Percentiles rank a stretch among this genome's conserved stretches.
Conservation (phyloP, 75 land plant species). For the Sequoia sempervirens region DNA sequence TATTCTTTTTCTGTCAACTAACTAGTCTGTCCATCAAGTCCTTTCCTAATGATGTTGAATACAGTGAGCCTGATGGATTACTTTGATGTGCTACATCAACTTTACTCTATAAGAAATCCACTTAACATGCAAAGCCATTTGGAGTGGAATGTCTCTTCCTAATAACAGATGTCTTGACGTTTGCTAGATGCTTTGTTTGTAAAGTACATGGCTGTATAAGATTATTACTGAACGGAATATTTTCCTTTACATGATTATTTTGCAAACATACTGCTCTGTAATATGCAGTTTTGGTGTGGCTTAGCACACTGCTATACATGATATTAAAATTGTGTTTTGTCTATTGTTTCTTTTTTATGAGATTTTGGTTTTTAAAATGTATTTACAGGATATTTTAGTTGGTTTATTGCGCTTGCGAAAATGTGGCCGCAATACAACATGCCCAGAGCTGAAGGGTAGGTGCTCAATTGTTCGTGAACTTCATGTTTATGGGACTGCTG, state of each 20-base stretch:
- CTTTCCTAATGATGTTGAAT: not conserved
- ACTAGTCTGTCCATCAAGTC: not conserved
- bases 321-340: not conserved
- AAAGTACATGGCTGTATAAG: not conserved
- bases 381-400: slow-evolving; percentile 87
- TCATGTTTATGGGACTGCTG: slow-evolving; percentile 99
- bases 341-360: not conserved
- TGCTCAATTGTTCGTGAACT: slow-evolving; percentile 99
- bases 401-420: slow-evolving; percentile 87
- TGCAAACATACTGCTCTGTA: not conserved
- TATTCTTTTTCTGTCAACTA: not conserved
- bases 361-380: not conserved
- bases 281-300: not conserved
- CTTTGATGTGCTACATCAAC: not conserved
- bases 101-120: not conserved
- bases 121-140: not conserved
- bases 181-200: not conserved
- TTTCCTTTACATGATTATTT: not conserved
- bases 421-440: slow-evolving; percentile 82
- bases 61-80: not conserved
- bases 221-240: not conserved
- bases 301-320: not conserved
- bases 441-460: slow-evolving; percentile 85
- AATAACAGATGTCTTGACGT: not conserved
- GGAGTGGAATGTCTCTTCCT: not conserved